phyloP scores from a whole-genome alignment of 106 monocot genomes.

The Apostasia ramifera region DNA sequence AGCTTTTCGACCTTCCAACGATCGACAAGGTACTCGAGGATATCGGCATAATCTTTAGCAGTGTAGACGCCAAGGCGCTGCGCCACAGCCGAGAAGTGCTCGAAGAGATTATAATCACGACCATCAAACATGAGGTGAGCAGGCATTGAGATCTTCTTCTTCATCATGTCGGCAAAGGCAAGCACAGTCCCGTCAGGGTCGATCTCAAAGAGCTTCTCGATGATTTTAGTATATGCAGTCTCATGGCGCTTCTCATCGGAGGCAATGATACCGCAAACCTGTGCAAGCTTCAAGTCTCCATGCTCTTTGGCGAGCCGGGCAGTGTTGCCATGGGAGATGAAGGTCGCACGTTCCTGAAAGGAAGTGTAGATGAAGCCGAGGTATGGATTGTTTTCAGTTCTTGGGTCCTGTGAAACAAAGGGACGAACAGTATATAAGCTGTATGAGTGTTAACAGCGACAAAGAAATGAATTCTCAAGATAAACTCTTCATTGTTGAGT shows the following conservation, averaged over 20 bases:
- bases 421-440: neutral
- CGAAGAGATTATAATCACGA: constrained; percentile 5
- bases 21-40: constrained; percentile 6
- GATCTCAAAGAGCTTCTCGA: constrained; percentile 25
- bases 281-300: constrained; percentile 17
- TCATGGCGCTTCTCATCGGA: constrained; percentile 27
- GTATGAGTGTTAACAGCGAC: no score
- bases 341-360: constrained; percentile 22
- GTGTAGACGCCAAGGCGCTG: constrained; percentile 12
- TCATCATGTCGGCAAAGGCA: constrained; percentile 27
- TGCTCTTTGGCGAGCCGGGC: constrained; percentile 13
- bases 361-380: constrained; percentile 26
- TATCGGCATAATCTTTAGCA: constrained; percentile 10
- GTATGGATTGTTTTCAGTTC: constrained; percentile 14
- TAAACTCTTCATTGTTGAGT: neutral
- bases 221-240: constrained; percentile 20
- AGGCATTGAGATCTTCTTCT: constrained; percentile 15
- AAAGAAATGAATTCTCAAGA: neutral
- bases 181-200: constrained; percentile 18
- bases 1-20: constrained; percentile 7
- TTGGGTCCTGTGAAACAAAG: constrained; percentile 1
- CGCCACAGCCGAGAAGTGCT: constrained; percentile 9
- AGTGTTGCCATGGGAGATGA: constrained; percentile 27
- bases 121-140: constrained; percentile 16
- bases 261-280: constrained; percentile 22